These are phyloP conservation scores for Hyphopichia burtonii DNA, from an alignment of 1,139 yeast genomes.

Conservation along the genomic window DNA sequence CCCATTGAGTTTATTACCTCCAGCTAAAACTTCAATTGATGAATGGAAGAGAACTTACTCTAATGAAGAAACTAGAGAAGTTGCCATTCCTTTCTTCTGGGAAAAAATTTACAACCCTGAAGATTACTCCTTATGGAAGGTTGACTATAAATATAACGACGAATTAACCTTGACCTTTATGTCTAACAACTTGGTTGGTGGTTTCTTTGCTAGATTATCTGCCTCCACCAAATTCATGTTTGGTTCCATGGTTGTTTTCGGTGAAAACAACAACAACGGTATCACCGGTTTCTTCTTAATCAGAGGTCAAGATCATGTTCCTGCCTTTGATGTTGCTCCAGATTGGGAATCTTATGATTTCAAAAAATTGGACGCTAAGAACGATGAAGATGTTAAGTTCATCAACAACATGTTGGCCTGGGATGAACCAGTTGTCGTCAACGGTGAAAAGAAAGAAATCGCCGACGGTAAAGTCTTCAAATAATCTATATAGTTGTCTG, in stretches of 20 bases:
- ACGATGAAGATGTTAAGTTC: constrained; percentile 37
- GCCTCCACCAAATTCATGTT: constrained; percentile 94
- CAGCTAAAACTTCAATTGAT: constrained; percentile 70
- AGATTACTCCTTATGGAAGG: constrained; percentile 95
- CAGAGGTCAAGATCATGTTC: constrained; percentile 88
- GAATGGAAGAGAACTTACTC: constrained; percentile 98
- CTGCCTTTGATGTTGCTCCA: constrained; percentile 98
- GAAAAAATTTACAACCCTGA: constrained; percentile 80
- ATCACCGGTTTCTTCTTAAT: constrained; percentile 92
- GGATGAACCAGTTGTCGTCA: constrained; percentile 49
- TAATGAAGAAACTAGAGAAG: constrained; percentile 94
- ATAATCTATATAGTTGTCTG: constrained; percentile 18
- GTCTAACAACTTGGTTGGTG: constrained; percentile 98
- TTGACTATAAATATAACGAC: constrained; percentile 96
- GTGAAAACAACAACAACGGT: constrained; percentile 98
- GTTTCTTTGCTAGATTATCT: constrained; percentile 93
- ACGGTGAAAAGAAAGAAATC: constrained; percentile 47
- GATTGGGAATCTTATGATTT: constrained; percentile 80
- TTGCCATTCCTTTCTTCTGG: constrained; percentile 98
- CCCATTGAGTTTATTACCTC: constrained; percentile 85
- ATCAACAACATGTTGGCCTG: constrained; percentile 52
- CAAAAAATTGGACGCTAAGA: constrained; percentile 43
- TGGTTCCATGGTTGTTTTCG: constrained; percentile 92
- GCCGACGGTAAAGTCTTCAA: constrained; percentile 55
- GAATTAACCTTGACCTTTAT: constrained; percentile 95